Evolutionary conservation across 768 basidiomycete species (phyloP), one percentile per base, ranked within the genome.

Genomic region (Mycena filopes): DNA sequence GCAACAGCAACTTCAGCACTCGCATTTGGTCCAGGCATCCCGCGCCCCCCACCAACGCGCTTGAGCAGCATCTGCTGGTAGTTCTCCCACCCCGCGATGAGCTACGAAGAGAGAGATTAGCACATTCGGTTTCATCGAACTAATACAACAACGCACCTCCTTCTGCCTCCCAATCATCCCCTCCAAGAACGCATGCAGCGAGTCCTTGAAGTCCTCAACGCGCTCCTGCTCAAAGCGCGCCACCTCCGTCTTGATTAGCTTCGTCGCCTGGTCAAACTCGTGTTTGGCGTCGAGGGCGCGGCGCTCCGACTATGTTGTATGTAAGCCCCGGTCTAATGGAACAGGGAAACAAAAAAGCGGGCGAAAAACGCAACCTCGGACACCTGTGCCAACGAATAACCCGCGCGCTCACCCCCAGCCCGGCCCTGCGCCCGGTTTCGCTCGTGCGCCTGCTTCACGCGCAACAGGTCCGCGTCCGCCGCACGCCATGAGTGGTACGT

Each of bases 221-320:
- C 96, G 87, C 78, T 98, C 97, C 73, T 89, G 87, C 79, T 99
- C 97, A 73, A 99, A 98, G 45, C 97, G 83, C 6, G 88, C 88
- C 67, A 96, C 87, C 78, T 99, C 98, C 5, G 86, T 80, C 78
- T 99, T 99, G 70, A 95, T 89, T 21, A 98, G 80, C 68, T 91
- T 91, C 21, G 95, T 94, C 15, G 91, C 90, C 23, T 92, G 87
- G 46, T 98, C 96, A 73, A 92, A 99, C 68, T 98, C 97, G 54
- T 88, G 87, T 73, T 92, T 94, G 0, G 92, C 86, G 49, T 97
- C 95, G 46, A 93, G 77, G 5, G 92, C 89, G 21, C 90, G 87
- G 54, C 94, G 85, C 77, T 99, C 98, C 4, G 92, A 91, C 94
- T 98, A 33, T 51, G 23, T 21, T 49, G 55, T 16, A 67, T 40